Evolutionary conservation across 805 yeast species (phyloP), one percentile per base, ranked within the genome.

Genomic region (Blastobotrys terrestris): DNA sequence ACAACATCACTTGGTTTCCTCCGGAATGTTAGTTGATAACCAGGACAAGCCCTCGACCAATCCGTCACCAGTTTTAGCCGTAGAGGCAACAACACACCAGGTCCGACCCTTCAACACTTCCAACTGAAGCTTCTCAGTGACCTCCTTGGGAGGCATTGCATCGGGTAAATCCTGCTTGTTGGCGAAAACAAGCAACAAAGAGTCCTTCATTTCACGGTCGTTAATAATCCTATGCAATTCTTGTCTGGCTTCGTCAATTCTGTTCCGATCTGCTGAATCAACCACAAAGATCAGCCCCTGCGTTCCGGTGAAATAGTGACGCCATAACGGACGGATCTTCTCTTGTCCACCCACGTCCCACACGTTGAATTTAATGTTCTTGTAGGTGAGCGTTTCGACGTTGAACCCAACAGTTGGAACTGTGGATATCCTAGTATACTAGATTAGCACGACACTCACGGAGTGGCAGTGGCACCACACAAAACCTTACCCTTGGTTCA

Each of bases 321-420:
- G 82, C 97, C 98, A 91, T 54, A 91, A 75, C 0, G 95, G 95
- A 65, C 97, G 80, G 60, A 90, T 80, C 68, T 95, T 77, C 63
- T 87, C 95, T 73, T 89, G 97, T 67, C 97, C 97, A 72, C 97
- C 97, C 56, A 94, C 94, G 69, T 87, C 95, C 95, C 95, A 87
- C 66, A 87, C 90, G 55, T 89, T 88, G 72, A 87, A 86, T 53
- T 86, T 83, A 54, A 87, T 84, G 67, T 86, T 86, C 67, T 84
- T 85, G 69, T 84, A 87, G 53, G 85, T 81, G 57, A 87, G 87
- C 2, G 92, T 85, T 69, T 87, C 96, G 48, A 87, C 94, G 70
- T 91, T 91, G 73, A 91, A 91, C 1, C 97, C 97, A 19, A 89
- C 95, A 0, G 96, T 91, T 19, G 97, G 97, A 3, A 89, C 94